Base-by-base conservation (phyloP, 345 rosid genomes). In the Noccaea caerulescens region DNA sequence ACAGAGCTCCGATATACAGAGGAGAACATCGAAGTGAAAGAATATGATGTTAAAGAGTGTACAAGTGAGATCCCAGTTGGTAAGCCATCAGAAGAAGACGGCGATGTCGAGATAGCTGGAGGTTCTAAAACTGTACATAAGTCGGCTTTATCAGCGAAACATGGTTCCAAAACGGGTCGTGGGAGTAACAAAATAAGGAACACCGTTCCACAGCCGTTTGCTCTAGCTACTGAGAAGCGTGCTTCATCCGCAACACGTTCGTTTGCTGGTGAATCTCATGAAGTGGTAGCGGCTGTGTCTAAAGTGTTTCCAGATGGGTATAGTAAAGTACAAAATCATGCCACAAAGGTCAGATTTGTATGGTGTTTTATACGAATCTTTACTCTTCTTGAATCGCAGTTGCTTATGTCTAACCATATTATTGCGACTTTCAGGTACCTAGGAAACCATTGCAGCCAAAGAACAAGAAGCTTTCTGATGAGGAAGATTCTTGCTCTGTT, bases 141-240 rank as follows among this genome's bases (percentile, higher is more conserved):
- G 79, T 63, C 79, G 33, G 77, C 25, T 30, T 58, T 75, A 58
- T 59, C 66, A 8, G 36, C 43, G 56, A 86, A 85, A 63, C 80
- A 76, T 66, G 84, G 49, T 69, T 80, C 87, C 25, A 91, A 82
- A 73, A 39, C 63, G 42, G 71, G 75, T 72, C 72, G 79, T 4
- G 78, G 72, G 71, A 77, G 51, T 81, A 77, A 73, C 72, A 84
- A 81, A 77, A 78, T 79, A 51, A 89, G 83, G 69, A 87, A 58
- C 79, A 92, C 98, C 0, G 86, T 92, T 79, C 98, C 98, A 10
- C 90, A 83, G 51, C 98, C 98, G 57, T 90, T 92, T 83, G 74
- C 90, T 52, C 82, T 92, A 4, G 98, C 89, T 59, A 92, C 98
- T 13, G 94, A 84, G 79, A 88, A 82, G 80, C 96, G 98, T 60